A percentile compares a stretch with the other conserved stretches of the same genome.
These are phyloP conservation scores for Boletus eberwhitei DNA, from an alignment of 768 basidiomycete genomes.

Conservation along the genomic window DNA sequence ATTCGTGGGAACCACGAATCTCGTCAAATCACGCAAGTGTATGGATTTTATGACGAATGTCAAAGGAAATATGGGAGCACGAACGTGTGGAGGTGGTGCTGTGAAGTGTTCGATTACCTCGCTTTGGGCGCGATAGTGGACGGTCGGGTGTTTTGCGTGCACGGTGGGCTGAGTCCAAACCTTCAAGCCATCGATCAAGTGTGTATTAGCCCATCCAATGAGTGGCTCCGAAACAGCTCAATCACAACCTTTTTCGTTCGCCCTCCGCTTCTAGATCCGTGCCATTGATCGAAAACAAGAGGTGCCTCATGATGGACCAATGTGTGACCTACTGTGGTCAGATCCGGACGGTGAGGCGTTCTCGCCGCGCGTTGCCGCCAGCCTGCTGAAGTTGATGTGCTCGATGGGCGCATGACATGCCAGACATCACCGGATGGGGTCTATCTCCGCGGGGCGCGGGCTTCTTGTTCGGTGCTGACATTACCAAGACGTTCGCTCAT, in stretches of 20 bases:
- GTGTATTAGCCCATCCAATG: conserved; percentile 22
- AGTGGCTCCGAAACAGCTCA: conserved; percentile 22
- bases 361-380: conserved; percentile 4
- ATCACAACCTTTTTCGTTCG: conserved; percentile 21
- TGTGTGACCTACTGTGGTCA: conserved; percentile 99
- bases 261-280: conserved; percentile 61
- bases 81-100: conserved; percentile 98
- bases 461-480: conserved; percentile 90
- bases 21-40: conserved; percentile 94
- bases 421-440: conserved; percentile 93
- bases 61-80: conserved; percentile 91
- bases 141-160: conserved; percentile 94
- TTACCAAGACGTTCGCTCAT: conserved; percentile 86
- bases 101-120: conserved; percentile 97
- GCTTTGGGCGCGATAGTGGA: conserved; percentile 95
- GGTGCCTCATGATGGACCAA: conserved; percentile 96
- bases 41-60: conserved; percentile 95
- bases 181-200: conserved; percentile 88
- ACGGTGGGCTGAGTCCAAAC: conserved; percentile 92
- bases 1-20: conserved; percentile 98
- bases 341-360: conserved; percentile 82
- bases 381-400: conserved; percentile 23
- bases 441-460: conserved; percentile 97
- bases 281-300: conserved; percentile 95
- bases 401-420: conserved; percentile 1